These are phyloP conservation scores for Amphichorda felina DNA, from an alignment of 2,329 filamentous ascomycete species.

Conservation along the genomic window DNA sequence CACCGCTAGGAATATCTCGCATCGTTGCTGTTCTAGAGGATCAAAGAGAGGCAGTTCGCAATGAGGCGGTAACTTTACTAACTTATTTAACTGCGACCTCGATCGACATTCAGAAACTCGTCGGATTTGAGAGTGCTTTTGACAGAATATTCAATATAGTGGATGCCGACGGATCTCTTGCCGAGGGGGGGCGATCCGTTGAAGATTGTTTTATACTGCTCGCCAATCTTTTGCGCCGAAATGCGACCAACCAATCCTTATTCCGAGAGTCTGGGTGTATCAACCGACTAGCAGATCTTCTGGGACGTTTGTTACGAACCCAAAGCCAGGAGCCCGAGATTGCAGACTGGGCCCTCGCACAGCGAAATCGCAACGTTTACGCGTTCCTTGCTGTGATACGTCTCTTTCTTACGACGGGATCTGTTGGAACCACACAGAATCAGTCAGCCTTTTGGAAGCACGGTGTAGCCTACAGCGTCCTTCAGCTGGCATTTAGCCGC, in stretches of 20 bases:
- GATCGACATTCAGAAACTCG: slow-evolving; percentile 82
- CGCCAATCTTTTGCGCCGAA: slow-evolving; percentile 77
- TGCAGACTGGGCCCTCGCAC: slow-evolving; percentile 62
- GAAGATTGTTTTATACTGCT: slow-evolving; percentile 89
- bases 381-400: slow-evolving; percentile 78
- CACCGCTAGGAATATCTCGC: slow-evolving; percentile 77
- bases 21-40: slow-evolving; percentile 80
- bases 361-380: slow-evolving; percentile 84
- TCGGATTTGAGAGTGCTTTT: slow-evolving; percentile 91
- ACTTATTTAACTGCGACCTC: slow-evolving; percentile 82
- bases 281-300: slow-evolving; percentile 55
- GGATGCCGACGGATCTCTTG: slow-evolving; percentile 66
- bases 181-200: slow-evolving; percentile 73
- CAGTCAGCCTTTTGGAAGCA: slow-evolving; percentile 79
- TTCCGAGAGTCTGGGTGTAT: slow-evolving; percentile 87
- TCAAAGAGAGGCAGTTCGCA: slow-evolving; percentile 72
- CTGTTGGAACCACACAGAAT: slow-evolving; percentile 68
- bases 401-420: slow-evolving; percentile 74
- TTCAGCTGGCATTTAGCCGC: slow-evolving; percentile 72
- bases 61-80: slow-evolving; percentile 77
- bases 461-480: slow-evolving; percentile 64
- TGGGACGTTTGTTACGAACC: slow-evolving; percentile 46
- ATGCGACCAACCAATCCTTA: slow-evolving; percentile 83
- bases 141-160: slow-evolving; percentile 78
- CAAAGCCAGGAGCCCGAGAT: slow-evolving; percentile 43